These are phyloP conservation scores for Saccharomyces eubayanus DNA, from an alignment of 805 yeast species.

Conservation along the genomic window DNA sequence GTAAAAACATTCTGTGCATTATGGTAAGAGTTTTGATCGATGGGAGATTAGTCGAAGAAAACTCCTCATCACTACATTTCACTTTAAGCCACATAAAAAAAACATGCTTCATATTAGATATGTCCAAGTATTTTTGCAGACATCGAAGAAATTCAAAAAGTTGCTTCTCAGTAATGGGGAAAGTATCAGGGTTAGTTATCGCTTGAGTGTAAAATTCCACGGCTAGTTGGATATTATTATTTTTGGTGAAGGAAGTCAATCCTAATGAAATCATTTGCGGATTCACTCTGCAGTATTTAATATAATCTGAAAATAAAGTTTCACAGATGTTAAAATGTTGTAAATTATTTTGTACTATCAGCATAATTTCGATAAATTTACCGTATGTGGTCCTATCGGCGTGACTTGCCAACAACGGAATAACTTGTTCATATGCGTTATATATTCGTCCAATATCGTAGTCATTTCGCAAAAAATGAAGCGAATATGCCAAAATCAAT, in stretches of 20 bases:
- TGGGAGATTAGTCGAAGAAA: conserved; percentile 5
- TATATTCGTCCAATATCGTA: conserved; percentile 21
- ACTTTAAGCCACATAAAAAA: conserved; percentile 20
- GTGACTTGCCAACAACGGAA: conserved; percentile 3
- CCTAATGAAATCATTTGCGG: conserved; percentile 20
- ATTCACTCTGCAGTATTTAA: conserved; percentile 16
- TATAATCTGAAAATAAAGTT: conserved; percentile 22
- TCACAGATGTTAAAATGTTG: conserved; percentile 20
- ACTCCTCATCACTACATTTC: conserved; percentile 4
- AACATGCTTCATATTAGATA: conserved; percentile 14
- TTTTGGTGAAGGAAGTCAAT: conserved; percentile 21
- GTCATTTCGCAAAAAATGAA: conserved; percentile 6
- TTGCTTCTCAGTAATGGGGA: conserved; percentile 16
- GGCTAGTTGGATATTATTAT: conserved; percentile 22
- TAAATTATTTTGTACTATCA: conserved; percentile 14
- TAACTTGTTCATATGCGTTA: conserved; percentile 6
- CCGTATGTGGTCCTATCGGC: neutral
- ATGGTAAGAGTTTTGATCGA: conserved; percentile 10
- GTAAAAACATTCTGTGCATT: conserved; percentile 17
- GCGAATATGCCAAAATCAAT: conserved; percentile 7
- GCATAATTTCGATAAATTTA: conserved; percentile 11
- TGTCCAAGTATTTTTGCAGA: conserved; percentile 13
- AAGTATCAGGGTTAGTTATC: conserved; percentile 23
- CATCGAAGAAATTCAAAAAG: conserved; percentile 15
- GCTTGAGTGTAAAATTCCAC: conserved; percentile 27